Base-by-base conservation (phyloP, 805 yeast genomes). In the Candida mattraensis region DNA sequence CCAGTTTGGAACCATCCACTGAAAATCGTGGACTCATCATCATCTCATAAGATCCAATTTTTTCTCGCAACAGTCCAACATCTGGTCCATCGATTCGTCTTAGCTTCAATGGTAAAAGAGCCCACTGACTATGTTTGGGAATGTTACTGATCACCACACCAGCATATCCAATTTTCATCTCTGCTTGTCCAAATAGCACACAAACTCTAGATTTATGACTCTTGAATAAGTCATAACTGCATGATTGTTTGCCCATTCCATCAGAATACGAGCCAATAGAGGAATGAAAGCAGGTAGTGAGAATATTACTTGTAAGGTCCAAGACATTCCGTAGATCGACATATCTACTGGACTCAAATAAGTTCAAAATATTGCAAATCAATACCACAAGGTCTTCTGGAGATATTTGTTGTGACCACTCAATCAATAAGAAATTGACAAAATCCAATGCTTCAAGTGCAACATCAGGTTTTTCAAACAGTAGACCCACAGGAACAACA, bases 391-490 rank as follows among this genome's bases (percentile, higher is more conserved):
- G 22, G 14, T 45, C 38, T 19, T 40, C 38, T 14, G 46, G 22
- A 18, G 39, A 24, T 13, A 42, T 15, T 1, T 20, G n/a, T 24
- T 12, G 11, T 14, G 25, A 14, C 3, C 28, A 28, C 25, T 54
- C 58, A 17, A 57, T 42, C 12, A 56, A 18, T 5, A 52, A 13
- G 29, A 47, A 47, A 26, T 53, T 52, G 12, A 53, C 33, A 21
- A 50, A 56, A 28, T 51, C 56, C 18, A 54, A 18, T 7, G 47
- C 33, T 10, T 45, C 28, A n/a, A 36, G 28, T 42, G 39, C 21
- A 18, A 12, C 5, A 28, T 18, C 7, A 13, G 13, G 9, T 9
- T 17, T 18, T 7, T 32, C 7, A 15, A 19, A 18, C 1, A 35
- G 20, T 13, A 30, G 30, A 12, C 39, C 37, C 30, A 53, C 29